Base-by-base conservation (phyloP, 2,329 filamentous ascomycete species). In the Neobulgaria alba region DNA sequence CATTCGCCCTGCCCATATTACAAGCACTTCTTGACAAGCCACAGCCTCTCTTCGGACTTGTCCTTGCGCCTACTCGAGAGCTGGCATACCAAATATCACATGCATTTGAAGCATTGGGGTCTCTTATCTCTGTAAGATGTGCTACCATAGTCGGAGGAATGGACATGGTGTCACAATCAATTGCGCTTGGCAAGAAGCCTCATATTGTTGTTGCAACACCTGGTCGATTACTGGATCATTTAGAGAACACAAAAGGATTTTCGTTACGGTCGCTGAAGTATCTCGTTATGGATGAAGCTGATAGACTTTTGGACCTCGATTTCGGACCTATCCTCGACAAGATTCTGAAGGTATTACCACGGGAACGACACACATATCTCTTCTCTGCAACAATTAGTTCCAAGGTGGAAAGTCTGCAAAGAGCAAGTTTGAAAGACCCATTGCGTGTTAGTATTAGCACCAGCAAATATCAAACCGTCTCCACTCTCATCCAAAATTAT, bases 241-340 rank as follows among this genome's bases (percentile, higher is more conserved):
- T 96, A 7, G 88, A 96, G 61, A 95, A 95, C 64, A 98, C 92
- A 2, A 95, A 95, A 63, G 90, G 92, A 9, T 96, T 98, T 64
- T 89, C 83, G 2, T 67, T 96, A 36, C 76, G 83, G 20, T 73
- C 75, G 3, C 68, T 95, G 29, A 89, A 89, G 57, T 95, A 90
- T 58, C 69, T 96, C 3, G 89, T 95, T 47, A 88, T 96, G 77
- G 90, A 95, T 58, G 90, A 95, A 66, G 90, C 90, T 17, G 90
- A 96, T 61, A 73, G 89, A 43, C 72, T 96, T 8, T 75, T 96
- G 2, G 92, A 98, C 58, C 80, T 95, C 60, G 89, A 95, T 61
- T 96, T 96, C 53, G 89, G 89, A 0, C 86, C 88, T 2, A 83
- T 89, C 16, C 77, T 96, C 29, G 87, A 95, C 63, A 95, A 94